Percentiles rank a stretch among this genome's conserved stretches.
phyloP scores from a whole-genome alignment of 2,329 filamentous ascomycete genomes.

The Cadophora sp. region DNA sequence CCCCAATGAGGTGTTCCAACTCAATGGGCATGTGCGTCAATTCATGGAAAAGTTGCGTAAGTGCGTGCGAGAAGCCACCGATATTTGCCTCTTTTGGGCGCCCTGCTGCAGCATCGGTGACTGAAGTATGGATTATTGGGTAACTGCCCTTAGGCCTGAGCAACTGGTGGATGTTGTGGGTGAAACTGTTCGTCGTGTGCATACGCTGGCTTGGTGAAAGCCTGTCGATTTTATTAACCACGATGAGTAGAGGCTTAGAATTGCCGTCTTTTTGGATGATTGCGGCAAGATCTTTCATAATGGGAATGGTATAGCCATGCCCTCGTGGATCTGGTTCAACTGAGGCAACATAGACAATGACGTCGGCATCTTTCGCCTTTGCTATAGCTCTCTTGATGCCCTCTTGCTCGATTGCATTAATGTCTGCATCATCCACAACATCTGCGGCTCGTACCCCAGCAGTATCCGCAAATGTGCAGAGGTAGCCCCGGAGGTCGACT shows the following conservation, averaged over 20 bases:
- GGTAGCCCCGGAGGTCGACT: slow-evolving; percentile 86
- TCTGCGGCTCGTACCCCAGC: slow-evolving; percentile 72
- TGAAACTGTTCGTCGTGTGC: background rate
- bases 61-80: slow-evolving; percentile 65
- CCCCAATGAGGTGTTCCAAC: slow-evolving; percentile 84
- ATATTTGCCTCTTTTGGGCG: slow-evolving; percentile 69
- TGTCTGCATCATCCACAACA: slow-evolving; percentile 42
- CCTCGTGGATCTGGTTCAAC: slow-evolving; percentile 59
- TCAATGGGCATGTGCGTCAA: slow-evolving; percentile 76
- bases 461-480: slow-evolving; percentile 95
- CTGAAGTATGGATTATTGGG: slow-evolving; percentile 72
- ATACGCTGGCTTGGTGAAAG: slow-evolving; percentile 41
- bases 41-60: slow-evolving; percentile 71
- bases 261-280: slow-evolving; percentile 33
- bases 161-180: background rate
- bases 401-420: slow-evolving; percentile 84
- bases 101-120: slow-evolving; percentile 60
- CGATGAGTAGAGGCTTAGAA: slow-evolving; percentile 58
- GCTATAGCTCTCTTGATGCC: slow-evolving; percentile 87
- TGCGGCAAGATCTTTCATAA: background rate
- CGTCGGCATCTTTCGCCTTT: slow-evolving; percentile 82
- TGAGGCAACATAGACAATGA: slow-evolving; percentile 82
- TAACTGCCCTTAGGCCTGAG: background rate
- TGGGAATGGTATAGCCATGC: background rate
- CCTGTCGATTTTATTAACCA: slow-evolving; percentile 69